Evolutionary conservation across 2,329 filamentous ascomycete species (phyloP).

Genomic region (Neonectria coccinea): DNA sequence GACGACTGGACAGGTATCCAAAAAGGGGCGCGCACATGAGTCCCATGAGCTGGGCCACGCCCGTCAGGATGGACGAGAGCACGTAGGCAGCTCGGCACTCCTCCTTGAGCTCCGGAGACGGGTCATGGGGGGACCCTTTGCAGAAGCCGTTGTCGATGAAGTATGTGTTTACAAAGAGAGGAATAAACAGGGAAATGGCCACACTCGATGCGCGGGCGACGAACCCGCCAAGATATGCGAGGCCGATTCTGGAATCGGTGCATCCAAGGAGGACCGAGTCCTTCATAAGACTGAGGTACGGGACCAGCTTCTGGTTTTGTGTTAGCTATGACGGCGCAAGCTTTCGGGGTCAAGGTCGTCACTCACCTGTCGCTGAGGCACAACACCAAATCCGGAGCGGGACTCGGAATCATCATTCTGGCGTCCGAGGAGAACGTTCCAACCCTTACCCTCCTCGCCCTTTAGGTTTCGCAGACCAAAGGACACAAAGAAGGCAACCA

Average conservation of each 20-base stretch:
- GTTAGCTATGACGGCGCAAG: slow-evolving; percentile 24
- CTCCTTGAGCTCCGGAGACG: slow-evolving; percentile 80
- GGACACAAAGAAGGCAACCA: slow-evolving; percentile 80
- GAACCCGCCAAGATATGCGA: slow-evolving; percentile 94
- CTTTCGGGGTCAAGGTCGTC: background rate
- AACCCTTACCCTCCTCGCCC: slow-evolving; percentile 84
- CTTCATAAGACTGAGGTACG: slow-evolving; percentile 70
- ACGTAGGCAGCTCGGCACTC: slow-evolving; percentile 90
- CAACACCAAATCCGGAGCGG: slow-evolving; percentile 32
- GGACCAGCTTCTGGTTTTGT: slow-evolving; percentile 54
- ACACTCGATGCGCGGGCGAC: slow-evolving; percentile 95
- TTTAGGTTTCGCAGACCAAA: slow-evolving; percentile 76
- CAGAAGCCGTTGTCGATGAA: slow-evolving; percentile 87
- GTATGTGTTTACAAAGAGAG: slow-evolving; percentile 91
- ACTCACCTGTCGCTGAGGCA: slow-evolving; percentile 45
- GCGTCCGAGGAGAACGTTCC: slow-evolving; percentile 66
- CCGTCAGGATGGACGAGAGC: slow-evolving; percentile 86
- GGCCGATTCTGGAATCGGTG: slow-evolving; percentile 79
- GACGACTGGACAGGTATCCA: slow-evolving; percentile 82
- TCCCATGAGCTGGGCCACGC: slow-evolving; percentile 87
- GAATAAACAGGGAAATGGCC: slow-evolving; percentile 94
- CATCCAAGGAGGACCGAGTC: slow-evolving; percentile 77
- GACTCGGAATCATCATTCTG: slow-evolving; percentile 44
- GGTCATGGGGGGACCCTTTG: slow-evolving; percentile 71
- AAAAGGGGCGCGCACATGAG: slow-evolving; percentile 88